A percentile compares a stretch with the other conserved stretches of the same genome.
These are phyloP conservation scores for Lyophyllum semitale DNA, from an alignment of 768 basidiomycete species.

Conservation along the genomic window DNA sequence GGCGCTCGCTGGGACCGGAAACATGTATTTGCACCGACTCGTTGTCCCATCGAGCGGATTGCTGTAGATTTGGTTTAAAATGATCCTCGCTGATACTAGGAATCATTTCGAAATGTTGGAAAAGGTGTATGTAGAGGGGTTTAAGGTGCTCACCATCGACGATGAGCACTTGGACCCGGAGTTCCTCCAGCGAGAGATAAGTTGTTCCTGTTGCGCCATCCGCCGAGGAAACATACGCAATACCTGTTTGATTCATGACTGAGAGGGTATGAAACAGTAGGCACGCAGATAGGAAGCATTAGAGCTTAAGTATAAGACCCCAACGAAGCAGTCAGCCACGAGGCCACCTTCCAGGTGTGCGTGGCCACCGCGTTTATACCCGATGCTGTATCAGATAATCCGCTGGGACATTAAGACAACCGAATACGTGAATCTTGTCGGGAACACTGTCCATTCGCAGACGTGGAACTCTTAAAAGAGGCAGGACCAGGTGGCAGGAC, in stretches of 20 bases:
- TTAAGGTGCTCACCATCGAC: conserved; percentile 39
- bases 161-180: conserved; percentile 39
- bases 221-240: conserved; percentile 14
- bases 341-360: background rate
- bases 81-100: conserved; percentile 45
- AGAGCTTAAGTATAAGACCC: background rate
- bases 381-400: background rate
- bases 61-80: conserved; percentile 39
- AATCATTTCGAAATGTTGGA: background rate
- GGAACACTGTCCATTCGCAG: background rate
- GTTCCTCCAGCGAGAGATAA: conserved; percentile 42
- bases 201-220: background rate
- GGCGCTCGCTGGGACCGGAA: conserved; percentile 57
- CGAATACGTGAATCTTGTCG: background rate
- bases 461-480: too few relatives aligned
- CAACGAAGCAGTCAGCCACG: conserved; percentile 3
- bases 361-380: background rate
- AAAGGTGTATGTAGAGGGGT: background rate
- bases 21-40: conserved; percentile 51
- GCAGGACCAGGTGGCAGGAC: too few relatives aligned
- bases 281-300: background rate
- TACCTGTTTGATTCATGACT: conserved; percentile 21
- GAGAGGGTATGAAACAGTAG: background rate
- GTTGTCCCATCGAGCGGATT: conserved; percentile 41
- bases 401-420: background rate